Percentiles rank a stretch among this genome's conserved stretches.
Conservation (phyloP, 176 grass and related monocot species). For the Rhynchospora breviuscula region DNA sequence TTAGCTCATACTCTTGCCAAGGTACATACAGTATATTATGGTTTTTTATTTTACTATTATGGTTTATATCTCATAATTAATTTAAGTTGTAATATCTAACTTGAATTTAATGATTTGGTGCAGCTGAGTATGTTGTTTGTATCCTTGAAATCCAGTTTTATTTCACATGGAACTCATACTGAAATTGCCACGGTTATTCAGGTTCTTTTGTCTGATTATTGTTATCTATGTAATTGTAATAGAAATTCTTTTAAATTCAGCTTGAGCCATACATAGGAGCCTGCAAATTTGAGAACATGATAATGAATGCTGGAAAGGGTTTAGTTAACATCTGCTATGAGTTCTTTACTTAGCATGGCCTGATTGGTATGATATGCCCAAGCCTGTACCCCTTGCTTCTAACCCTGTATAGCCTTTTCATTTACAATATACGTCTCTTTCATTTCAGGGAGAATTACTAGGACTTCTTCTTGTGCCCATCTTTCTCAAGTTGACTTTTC, state of each 20-base stretch:
- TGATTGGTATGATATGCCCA: slow-evolving; percentile 7
- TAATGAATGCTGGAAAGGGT: not conserved
- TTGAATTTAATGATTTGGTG: not conserved
- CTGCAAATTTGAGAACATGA: not conserved
- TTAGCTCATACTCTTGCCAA: slow-evolving; percentile 61
- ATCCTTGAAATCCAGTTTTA: slow-evolving; percentile 37
- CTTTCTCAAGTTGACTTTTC: slow-evolving; percentile 54
- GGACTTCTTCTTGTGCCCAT: slow-evolving; percentile 73
- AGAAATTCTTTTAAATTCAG: not conserved
- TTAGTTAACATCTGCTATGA: not conserved
- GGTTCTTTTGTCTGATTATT: slow-evolving; percentile 38
- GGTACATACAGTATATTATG: slow-evolving; percentile 24
- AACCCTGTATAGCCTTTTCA: not conserved
- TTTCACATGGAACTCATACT: slow-evolving; percentile 40
- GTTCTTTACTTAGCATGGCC: not conserved
- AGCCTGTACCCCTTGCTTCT: not conserved
- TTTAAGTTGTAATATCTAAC: not conserved
- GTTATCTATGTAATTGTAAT: not conserved
- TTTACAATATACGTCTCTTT: slow-evolving; percentile 3
- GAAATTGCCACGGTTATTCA: slow-evolving; percentile 79
- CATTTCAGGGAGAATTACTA: slow-evolving; percentile 61
- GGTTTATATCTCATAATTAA: not conserved
- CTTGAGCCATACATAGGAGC: not conserved
- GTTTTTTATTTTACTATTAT: slow-evolving; percentile 3
- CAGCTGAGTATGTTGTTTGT: slow-evolving; percentile 24